Conservation (phyloP, 2,329 filamentous ascomycete genomes). For the Pseudocercospora macadamiae region DNA sequence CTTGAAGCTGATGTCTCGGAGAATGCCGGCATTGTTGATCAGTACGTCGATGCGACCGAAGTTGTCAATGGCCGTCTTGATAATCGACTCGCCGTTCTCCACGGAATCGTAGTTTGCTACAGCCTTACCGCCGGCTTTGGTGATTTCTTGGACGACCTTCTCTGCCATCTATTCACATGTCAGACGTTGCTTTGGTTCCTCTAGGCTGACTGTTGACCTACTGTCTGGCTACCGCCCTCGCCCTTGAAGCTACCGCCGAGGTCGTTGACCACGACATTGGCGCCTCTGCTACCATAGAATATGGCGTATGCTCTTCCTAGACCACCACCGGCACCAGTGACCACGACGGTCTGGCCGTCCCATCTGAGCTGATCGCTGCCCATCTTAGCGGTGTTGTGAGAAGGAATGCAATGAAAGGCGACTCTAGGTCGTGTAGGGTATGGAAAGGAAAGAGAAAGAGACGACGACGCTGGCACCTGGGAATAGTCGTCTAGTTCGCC, state of each 20-base stretch:
- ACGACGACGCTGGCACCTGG: slow-evolving; percentile 7
- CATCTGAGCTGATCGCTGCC: slow-evolving; percentile 70
- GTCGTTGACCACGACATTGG: slow-evolving; percentile 95
- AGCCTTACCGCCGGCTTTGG: slow-evolving; percentile 86
- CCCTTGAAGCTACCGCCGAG: slow-evolving; percentile 91
- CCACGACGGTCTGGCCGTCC: slow-evolving; percentile 85
- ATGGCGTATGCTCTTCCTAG: slow-evolving; percentile 79
- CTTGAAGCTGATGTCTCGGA: slow-evolving; percentile 95
- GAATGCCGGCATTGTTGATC: slow-evolving; percentile 96
- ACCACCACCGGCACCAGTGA: slow-evolving; percentile 83
- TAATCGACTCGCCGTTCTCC: slow-evolving; percentile 90
- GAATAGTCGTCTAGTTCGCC: neutral
- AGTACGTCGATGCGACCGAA: slow-evolving; percentile 91
- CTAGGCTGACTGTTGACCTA: slow-evolving; percentile 8
- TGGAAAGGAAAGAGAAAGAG: slow-evolving; percentile 13
- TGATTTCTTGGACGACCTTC: slow-evolving; percentile 81
- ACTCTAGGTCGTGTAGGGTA: slow-evolving; percentile 2
- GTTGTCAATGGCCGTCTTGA: slow-evolving; percentile 79
- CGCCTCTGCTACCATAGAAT: slow-evolving; percentile 90
- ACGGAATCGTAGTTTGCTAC: slow-evolving; percentile 97
- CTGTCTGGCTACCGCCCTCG: slow-evolving; percentile 77
- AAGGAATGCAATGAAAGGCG: slow-evolving; percentile 9
- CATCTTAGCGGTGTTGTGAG: slow-evolving; percentile 49
- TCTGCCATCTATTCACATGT: slow-evolving; percentile 67
- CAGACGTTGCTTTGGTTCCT: slow-evolving; percentile 6